Conservation (phyloP, 768 basidiomycete genomes). For the Amyloporia xantha region DNA sequence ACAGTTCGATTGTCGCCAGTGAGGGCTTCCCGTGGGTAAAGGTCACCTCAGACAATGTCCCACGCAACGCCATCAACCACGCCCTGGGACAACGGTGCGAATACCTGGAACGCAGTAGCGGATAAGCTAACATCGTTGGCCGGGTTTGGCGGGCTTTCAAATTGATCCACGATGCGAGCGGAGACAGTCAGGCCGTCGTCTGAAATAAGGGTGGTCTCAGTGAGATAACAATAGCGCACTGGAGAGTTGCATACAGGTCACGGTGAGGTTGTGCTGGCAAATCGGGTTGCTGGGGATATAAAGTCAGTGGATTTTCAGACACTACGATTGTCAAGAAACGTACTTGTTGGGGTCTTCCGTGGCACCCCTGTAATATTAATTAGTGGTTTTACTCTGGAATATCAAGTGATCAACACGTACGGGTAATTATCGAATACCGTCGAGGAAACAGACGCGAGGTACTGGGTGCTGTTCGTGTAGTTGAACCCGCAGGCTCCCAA, state of each 20-base stretch:
- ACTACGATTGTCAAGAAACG: neutral
- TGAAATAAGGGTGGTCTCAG: conserved; percentile 8
- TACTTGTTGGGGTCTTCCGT: conserved; percentile 15
- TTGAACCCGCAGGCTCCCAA: conserved; percentile 35
- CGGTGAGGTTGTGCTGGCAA: conserved; percentile 21
- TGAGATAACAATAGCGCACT: neutral
- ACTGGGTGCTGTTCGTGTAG: conserved; percentile 32
- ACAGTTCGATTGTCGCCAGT: too few relatives aligned
- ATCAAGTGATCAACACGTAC: conserved; percentile 18
- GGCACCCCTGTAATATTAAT: conserved; percentile 15
- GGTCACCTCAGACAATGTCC: conserved; percentile 13
- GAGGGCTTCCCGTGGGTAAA: neutral
- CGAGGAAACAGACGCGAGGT: conserved; percentile 31
- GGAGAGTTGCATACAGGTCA: conserved; percentile 20
- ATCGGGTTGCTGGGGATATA: conserved; percentile 26
- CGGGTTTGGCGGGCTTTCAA: conserved; percentile 1
- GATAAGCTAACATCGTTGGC: conserved; percentile 25
- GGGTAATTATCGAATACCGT: conserved; percentile 29
- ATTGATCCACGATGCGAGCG: conserved; percentile 28
- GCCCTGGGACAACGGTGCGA: conserved; percentile 27
- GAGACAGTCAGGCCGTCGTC: conserved; percentile 19
- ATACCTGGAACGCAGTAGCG: conserved; percentile 19
- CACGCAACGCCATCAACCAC: conserved; percentile 26
- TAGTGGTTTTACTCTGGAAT: neutral
- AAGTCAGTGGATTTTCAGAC: neutral